Conservation (phyloP, 2,329 filamentous ascomycete species). For the Trichoderma polysporum region DNA sequence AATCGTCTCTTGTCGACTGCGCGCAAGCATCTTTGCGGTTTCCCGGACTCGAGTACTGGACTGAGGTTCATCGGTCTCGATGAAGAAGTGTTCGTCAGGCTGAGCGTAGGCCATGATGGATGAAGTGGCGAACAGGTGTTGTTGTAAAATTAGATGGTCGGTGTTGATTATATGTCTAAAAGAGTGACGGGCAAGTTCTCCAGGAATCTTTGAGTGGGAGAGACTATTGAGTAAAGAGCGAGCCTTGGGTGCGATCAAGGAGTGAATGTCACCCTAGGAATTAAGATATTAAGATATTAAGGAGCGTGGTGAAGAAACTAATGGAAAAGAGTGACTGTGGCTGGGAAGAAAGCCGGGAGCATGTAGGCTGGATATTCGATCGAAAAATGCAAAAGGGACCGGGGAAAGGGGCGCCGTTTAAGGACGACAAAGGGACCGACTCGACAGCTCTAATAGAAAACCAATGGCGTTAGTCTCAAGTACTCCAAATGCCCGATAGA, state of each 20-base stretch:
- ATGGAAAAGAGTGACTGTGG: constrained; percentile 59
- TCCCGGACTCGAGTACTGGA: constrained; percentile 68
- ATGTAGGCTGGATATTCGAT: constrained; percentile 35
- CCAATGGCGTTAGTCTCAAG: constrained; percentile 34
- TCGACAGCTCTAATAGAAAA: constrained; percentile 41
- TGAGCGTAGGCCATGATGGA: constrained; percentile 49
- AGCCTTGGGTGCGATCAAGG: constrained; percentile 27
- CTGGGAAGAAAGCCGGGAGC: constrained; percentile 48
- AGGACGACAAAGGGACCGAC: constrained; percentile 43
- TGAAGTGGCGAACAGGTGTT: constrained; percentile 20
- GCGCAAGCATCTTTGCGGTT: constrained; percentile 73
- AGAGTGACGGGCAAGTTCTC: constrained; percentile 52
- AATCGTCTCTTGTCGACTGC: constrained; percentile 82
- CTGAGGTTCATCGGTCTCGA: constrained; percentile 54
- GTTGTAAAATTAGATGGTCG: constrained; percentile 28
- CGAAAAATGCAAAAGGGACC: constrained; percentile 35
- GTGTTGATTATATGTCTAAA: constrained; percentile 33
- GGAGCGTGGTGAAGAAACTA: constrained; percentile 52
- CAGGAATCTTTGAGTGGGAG: constrained; percentile 50
- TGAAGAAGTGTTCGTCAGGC: constrained; percentile 51
- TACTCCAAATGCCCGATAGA: constrained; percentile 22
- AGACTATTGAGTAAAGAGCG: constrained; percentile 43
- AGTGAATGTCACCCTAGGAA: constrained; percentile 38
- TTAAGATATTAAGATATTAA: constrained; percentile 59
- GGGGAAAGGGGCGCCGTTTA: constrained; percentile 46